Evolutionary conservation across 495 filamentous ascomycete genomes (phyloP).

Genomic region (Hypoxylon crocopeplum): DNA sequence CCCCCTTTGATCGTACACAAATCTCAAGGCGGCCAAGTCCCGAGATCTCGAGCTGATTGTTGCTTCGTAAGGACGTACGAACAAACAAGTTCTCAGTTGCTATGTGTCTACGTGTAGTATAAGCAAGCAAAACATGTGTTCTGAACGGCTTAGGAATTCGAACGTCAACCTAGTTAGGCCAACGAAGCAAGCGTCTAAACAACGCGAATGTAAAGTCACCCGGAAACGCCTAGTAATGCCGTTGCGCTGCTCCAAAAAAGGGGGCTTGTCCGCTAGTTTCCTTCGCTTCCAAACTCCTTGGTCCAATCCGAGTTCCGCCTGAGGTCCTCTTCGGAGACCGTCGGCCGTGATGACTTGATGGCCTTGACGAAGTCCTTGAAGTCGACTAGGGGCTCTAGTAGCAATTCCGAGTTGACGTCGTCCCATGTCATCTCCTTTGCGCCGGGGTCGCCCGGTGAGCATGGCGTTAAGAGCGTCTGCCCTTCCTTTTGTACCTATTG

Average conservation of each 20-base stretch:
- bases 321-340: slow-evolving; percentile 86
- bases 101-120: no score
- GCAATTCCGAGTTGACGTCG: slow-evolving; percentile 76
- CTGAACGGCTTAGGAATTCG: no score
- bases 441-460: slow-evolving; percentile 85
- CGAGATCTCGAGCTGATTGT: no score
- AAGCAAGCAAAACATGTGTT: no score
- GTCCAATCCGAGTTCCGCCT: slow-evolving; percentile 91
- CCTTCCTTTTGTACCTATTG: slow-evolving; percentile 73
- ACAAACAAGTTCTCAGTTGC: no score
- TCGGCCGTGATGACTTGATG: slow-evolving; percentile 84
- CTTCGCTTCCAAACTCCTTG: slow-evolving; percentile 94
- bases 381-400: slow-evolving; percentile 84
- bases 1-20: no score
- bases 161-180: no score
- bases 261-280: slow-evolving; percentile 46
- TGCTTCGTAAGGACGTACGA: no score
- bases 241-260: background rate
- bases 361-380: slow-evolving; percentile 95
- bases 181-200: no score
- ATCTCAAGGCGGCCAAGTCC: no score
- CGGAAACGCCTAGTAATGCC: slow-evolving; percentile 43
- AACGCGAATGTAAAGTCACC: no score
- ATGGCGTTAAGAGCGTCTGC: slow-evolving; percentile 83
- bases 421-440: slow-evolving; percentile 96